These are phyloP conservation scores for Globisporangium okanoganense DNA, from an alignment of 352 stramenopile species.

Conservation along the genomic window DNA sequence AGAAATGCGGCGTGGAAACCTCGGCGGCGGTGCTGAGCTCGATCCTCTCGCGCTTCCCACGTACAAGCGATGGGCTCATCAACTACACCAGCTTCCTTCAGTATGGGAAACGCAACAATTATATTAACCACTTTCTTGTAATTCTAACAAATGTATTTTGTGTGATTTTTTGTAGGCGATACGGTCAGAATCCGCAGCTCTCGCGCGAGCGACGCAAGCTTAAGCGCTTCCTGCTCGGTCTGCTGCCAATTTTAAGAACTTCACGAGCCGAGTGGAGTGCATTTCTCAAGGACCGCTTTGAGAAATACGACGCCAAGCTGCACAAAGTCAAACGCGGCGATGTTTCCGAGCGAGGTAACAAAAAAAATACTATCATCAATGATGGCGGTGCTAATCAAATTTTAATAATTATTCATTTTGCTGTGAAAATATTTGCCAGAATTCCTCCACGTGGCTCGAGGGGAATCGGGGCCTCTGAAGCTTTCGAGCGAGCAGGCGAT, in stretches of 20 bases:
- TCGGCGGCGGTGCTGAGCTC: slow-evolving; percentile 23
- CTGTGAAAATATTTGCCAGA: slow-evolving; percentile 10
- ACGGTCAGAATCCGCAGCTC: slow-evolving; percentile 38
- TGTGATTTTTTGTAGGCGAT: slow-evolving; percentile 26
- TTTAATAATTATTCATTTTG: not conserved
- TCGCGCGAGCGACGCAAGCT: slow-evolving; percentile 36
- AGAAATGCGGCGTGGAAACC: slow-evolving; percentile 28
- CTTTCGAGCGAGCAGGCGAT: slow-evolving; percentile 32
- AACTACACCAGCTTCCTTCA: slow-evolving; percentile 49
- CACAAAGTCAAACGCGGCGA: slow-evolving; percentile 23
- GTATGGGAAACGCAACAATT: slow-evolving; percentile 18
- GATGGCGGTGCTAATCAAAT: too few relatives aligned
- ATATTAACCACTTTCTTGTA: not conserved
- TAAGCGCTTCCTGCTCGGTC: slow-evolving; percentile 26
- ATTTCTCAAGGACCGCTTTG: slow-evolving; percentile 29
- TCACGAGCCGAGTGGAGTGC: slow-evolving; percentile 21
- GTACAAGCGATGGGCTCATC: slow-evolving; percentile 26
- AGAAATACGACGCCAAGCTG: slow-evolving; percentile 35
- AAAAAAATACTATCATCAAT: not conserved
- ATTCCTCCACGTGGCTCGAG: slow-evolving; percentile 33
- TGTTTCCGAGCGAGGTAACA: slow-evolving; percentile 30
- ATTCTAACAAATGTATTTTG: slow-evolving; percentile 7
- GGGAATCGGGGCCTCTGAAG: slow-evolving; percentile 16
- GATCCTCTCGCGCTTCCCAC: slow-evolving; percentile 51
- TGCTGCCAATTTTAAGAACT: slow-evolving; percentile 15